Conservation (phyloP, 345 rosid genomes). For the Salix purpurea region DNA sequence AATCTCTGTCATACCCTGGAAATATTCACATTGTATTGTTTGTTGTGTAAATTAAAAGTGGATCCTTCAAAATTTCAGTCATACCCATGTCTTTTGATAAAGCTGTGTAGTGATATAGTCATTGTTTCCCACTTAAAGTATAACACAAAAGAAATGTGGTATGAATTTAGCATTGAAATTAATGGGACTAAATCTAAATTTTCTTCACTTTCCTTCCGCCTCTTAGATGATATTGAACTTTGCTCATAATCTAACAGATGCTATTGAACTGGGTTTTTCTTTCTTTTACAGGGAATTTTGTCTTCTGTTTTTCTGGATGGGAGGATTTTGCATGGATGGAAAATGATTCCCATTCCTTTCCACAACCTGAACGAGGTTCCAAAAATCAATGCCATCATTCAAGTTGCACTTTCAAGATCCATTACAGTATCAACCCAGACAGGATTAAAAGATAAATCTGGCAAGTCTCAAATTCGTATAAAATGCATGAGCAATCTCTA, state of each 20-base stretch:
- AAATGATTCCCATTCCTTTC: constrained; percentile 72
- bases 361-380: constrained; percentile 57
- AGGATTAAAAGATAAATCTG: constrained; percentile 26
- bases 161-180: no score
- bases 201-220: neutral
- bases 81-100: no score
- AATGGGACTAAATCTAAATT: no score
- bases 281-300: constrained; percentile 60
- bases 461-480: constrained; percentile 25
- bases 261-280: neutral
- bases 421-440: constrained; percentile 16
- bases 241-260: neutral
- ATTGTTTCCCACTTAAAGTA: no score
- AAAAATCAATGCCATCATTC: constrained; percentile 34
- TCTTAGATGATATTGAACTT: neutral
- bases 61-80: no score
- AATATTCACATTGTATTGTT: no score
- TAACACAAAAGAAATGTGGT: no score
- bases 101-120: no score
- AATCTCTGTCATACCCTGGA: no score
- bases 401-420: constrained; percentile 22
- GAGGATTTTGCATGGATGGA: constrained; percentile 61
- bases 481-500: neutral
- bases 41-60: no score
- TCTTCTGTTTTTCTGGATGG: constrained; percentile 69